Evolutionary conservation across 2,329 filamentous ascomycete genomes (phyloP).

Genomic region (Cercospora brassicicola): DNA sequence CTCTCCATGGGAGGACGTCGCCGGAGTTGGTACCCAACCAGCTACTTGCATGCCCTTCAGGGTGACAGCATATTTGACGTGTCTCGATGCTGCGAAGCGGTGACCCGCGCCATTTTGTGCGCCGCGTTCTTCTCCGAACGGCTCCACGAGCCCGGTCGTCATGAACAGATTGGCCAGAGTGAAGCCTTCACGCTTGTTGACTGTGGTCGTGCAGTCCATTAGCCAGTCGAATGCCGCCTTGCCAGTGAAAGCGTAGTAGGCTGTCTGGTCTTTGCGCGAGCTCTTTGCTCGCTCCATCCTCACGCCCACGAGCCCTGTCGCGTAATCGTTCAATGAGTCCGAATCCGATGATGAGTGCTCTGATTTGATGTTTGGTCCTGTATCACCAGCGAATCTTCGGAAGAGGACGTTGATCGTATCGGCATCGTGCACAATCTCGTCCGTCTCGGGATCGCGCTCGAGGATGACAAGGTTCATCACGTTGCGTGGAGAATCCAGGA

Average conservation of each 20-base stretch:
- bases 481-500: slow-evolving; percentile 71
- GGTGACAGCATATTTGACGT: slow-evolving; percentile 81
- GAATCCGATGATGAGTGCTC: slow-evolving; percentile 75
- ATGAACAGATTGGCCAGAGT: slow-evolving; percentile 84
- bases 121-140: slow-evolving; percentile 55
- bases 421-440: slow-evolving; percentile 85
- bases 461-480: slow-evolving; percentile 86
- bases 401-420: slow-evolving; percentile 94
- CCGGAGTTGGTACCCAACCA: slow-evolving; percentile 62
- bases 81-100: slow-evolving; percentile 83
- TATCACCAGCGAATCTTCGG: slow-evolving; percentile 79
- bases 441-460: slow-evolving; percentile 78
- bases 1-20: slow-evolving; percentile 45
- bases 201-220: slow-evolving; percentile 95
- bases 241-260: slow-evolving; percentile 85
- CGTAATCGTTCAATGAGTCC: slow-evolving; percentile 89
- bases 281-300: slow-evolving; percentile 76
- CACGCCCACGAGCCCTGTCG: slow-evolving; percentile 84
- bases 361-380: slow-evolving; percentile 75
- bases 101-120: slow-evolving; percentile 52
- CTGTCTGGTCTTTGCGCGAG: slow-evolving; percentile 63
- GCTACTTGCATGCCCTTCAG: slow-evolving; percentile 72
- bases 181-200: slow-evolving; percentile 81
- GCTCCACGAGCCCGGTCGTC: slow-evolving; percentile 77
- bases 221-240: slow-evolving; percentile 90